Percentiles rank a stretch among this genome's conserved stretches.
Evolutionary conservation across 805 yeast species (phyloP).

Genomic region (Zygosaccharomyces rouxii): DNA sequence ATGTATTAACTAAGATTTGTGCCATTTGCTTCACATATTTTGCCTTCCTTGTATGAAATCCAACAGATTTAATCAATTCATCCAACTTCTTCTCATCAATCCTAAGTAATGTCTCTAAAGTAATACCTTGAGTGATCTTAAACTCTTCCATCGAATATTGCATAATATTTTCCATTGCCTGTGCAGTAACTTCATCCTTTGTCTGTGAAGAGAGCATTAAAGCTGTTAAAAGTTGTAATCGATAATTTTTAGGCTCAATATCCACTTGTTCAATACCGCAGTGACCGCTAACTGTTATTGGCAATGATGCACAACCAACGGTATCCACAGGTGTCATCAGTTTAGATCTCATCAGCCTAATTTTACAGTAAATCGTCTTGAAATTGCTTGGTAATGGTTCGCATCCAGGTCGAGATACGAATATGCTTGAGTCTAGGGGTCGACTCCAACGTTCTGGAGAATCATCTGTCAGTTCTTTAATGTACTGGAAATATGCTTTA

Average conservation of each 20-base stretch:
- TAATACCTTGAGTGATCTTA: slow-evolving; percentile 44
- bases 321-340: slow-evolving; percentile 82
- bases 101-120: slow-evolving; percentile 48
- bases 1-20: slow-evolving; percentile 45
- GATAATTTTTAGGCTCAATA: slow-evolving; percentile 37
- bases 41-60: slow-evolving; percentile 82
- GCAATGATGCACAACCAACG: slow-evolving; percentile 73
- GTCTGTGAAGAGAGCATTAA: slow-evolving; percentile 90
- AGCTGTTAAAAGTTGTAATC: slow-evolving; percentile 74
- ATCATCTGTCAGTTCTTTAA: slow-evolving; percentile 25
- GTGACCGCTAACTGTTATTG: slow-evolving; percentile 36
- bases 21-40: slow-evolving; percentile 60
- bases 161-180: slow-evolving; percentile 63
- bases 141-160: slow-evolving; percentile 42
- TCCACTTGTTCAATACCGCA: slow-evolving; percentile 27
- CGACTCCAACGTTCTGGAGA: slow-evolving; percentile 22
- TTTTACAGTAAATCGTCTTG: slow-evolving; percentile 50
- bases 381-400: slow-evolving; percentile 44
- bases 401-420: slow-evolving; percentile 10
- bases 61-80: slow-evolving; percentile 67
- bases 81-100: slow-evolving; percentile 58
- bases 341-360: slow-evolving; percentile 61
- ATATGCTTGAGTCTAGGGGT: slow-evolving; percentile 17
- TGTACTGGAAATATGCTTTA: slow-evolving; percentile 28
- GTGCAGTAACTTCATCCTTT: slow-evolving; percentile 77